phyloP scores from a whole-genome alignment of 1,284 basidiomycete genomes.

The Ganoderma resinaceum region DNA sequence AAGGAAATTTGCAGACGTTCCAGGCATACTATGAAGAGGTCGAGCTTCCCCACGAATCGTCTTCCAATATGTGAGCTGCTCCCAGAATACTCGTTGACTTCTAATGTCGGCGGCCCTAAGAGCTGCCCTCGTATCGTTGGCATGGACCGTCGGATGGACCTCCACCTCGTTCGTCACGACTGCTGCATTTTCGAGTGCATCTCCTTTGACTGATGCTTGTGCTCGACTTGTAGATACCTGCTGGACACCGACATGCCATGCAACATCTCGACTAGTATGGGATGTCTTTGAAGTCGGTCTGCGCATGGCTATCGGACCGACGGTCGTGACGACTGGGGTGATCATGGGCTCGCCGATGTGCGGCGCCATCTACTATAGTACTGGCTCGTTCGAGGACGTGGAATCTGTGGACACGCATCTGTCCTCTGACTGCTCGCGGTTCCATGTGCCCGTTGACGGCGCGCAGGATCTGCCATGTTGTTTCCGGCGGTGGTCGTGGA shows the following conservation, averaged over 20 bases:
- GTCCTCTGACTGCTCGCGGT: neutral
- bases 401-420: slow-evolving; percentile 52
- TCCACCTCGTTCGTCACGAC: slow-evolving; percentile 49
- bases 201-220: neutral
- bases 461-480: neutral
- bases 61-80: neutral
- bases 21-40: slow-evolving; percentile 7
- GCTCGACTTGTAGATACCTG: no score
- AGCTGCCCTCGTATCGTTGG: slow-evolving; percentile 57
- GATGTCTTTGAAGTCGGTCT: slow-evolving; percentile 60
- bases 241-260: slow-evolving; percentile 7
- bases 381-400: slow-evolving; percentile 52
- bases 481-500: neutral
- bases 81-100: slow-evolving; percentile 25
- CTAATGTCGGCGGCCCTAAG: slow-evolving; percentile 58
- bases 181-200: slow-evolving; percentile 16
- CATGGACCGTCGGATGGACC: slow-evolving; percentile 59
- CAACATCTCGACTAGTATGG: slow-evolving; percentile 63
- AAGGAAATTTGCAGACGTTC: neutral
- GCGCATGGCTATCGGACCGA: slow-evolving; percentile 58
- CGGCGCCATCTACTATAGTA: slow-evolving; percentile 52
- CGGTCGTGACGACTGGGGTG: slow-evolving; percentile 50
- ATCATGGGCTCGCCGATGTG: slow-evolving; percentile 59
- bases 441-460: neutral
- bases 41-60: neutral